phyloP scores from a whole-genome alignment of 2,329 filamentous ascomycete species.

The Cladosporium halotolerans region DNA sequence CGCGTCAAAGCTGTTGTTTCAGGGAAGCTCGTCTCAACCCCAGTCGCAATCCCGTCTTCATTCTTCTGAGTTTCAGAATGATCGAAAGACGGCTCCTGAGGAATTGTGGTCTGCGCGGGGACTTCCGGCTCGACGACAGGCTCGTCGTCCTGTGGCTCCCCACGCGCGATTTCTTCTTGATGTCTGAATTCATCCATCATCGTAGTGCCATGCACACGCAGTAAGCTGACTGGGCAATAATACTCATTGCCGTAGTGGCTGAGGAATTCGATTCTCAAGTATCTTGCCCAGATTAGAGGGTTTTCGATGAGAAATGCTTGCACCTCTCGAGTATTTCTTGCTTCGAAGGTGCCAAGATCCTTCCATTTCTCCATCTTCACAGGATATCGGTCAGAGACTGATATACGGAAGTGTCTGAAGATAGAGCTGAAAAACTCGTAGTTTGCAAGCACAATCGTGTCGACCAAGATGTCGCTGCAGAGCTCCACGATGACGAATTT shows the following conservation, averaged over 20 bases:
- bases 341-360: conserved; percentile 80
- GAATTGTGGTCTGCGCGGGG: background rate
- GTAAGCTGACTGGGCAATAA: conserved; percentile 85
- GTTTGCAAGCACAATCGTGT: conserved; percentile 94
- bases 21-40: background rate
- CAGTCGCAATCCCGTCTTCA: background rate
- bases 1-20: background rate
- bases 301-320: conserved; percentile 93
- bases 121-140: conserved; percentile 38
- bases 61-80: background rate
- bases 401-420: conserved; percentile 83
- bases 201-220: conserved; percentile 86
- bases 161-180: conserved; percentile 62
- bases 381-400: conserved; percentile 90
- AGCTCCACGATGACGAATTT: conserved; percentile 95
- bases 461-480: conserved; percentile 78
- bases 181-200: conserved; percentile 94
- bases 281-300: conserved; percentile 91
- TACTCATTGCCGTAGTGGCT: conserved; percentile 95
- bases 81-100: background rate
- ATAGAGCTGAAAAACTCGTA: conserved; percentile 99
- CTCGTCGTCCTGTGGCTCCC: conserved; percentile 57
- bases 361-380: conserved; percentile 91
- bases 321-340: conserved; percentile 84
- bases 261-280: conserved; percentile 84